Evolutionary conservation across 2,329 filamentous ascomycete species (phyloP).

Genomic region (Calonectria fujianensis): DNA sequence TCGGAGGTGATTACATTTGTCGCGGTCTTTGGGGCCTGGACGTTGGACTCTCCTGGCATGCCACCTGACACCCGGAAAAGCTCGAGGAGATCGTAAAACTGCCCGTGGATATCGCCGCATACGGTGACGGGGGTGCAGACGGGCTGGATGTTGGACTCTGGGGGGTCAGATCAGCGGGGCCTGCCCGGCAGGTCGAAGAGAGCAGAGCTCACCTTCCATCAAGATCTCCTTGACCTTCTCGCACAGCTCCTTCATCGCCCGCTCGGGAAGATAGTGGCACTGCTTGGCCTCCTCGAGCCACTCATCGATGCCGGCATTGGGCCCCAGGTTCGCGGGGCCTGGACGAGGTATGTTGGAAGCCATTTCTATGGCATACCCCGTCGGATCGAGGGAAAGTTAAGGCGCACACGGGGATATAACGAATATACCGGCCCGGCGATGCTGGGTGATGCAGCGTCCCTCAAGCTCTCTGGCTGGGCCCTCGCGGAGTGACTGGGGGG

Average conservation of each 20-base stretch:
- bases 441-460: slow-evolving; percentile 53
- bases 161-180: slow-evolving; percentile 44
- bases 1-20: slow-evolving; percentile 89
- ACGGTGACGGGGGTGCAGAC: slow-evolving; percentile 97
- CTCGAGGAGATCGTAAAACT: slow-evolving; percentile 98
- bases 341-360: slow-evolving; percentile 83
- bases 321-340: slow-evolving; percentile 88
- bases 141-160: slow-evolving; percentile 99
- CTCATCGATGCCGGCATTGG: slow-evolving; percentile 92
- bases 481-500: slow-evolving; percentile 52
- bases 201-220: slow-evolving; percentile 85
- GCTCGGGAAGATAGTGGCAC: slow-evolving; percentile 96
- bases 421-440: slow-evolving; percentile 50
- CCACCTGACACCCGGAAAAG: slow-evolving; percentile 97
- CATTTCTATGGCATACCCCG: slow-evolving; percentile 60
- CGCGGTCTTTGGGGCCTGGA: slow-evolving; percentile 80
- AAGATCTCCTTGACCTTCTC: slow-evolving; percentile 99
- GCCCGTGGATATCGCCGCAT: slow-evolving; percentile 98
- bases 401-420: slow-evolving; percentile 43
- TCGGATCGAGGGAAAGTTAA: slow-evolving; percentile 46
- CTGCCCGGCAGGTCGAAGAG: slow-evolving; percentile 25
- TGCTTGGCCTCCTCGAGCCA: slow-evolving; percentile 98
- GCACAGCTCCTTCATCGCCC: slow-evolving; percentile 98
- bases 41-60: slow-evolving; percentile 90
- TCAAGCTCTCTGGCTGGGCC: slow-evolving; percentile 40